phyloP scores from a whole-genome alignment of 2,329 filamentous ascomycete species.

The Catunica adiposa region DNA sequence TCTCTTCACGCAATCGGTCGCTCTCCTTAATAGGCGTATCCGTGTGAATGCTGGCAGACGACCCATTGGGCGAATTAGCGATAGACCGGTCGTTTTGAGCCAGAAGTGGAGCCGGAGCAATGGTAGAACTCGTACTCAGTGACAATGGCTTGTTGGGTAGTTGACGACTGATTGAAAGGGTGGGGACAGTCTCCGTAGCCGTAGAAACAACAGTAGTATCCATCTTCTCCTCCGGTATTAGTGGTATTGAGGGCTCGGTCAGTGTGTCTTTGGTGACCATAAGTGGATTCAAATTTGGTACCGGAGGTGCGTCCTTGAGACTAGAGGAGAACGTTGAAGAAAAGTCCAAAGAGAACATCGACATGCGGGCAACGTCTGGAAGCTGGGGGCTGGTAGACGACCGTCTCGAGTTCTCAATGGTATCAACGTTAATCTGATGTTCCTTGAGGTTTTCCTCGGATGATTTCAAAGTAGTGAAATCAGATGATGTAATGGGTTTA shows the following conservation, averaged over 20 bases:
- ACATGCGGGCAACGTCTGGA: constrained; percentile 41
- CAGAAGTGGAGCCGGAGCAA: neutral
- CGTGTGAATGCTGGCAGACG: constrained; percentile 16
- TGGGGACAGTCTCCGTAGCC: neutral
- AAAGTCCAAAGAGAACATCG: constrained; percentile 42
- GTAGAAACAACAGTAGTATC: neutral
- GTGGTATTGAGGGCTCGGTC: neutral
- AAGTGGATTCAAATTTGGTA: constrained; percentile 16
- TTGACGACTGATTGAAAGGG: constrained; percentile 4
- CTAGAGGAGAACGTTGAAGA: constrained; percentile 15
- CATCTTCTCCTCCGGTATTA: neutral
- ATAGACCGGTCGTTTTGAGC: neutral
- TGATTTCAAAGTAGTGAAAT: neutral
- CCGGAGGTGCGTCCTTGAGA: constrained; percentile 16
- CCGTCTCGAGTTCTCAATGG: constrained; percentile 15
- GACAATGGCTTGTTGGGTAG: neutral
- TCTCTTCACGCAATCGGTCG: constrained; percentile 56
- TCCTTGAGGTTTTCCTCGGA: neutral
- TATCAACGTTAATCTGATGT: neutral
- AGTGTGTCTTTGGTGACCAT: neutral
- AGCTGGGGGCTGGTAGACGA: constrained; percentile 40
- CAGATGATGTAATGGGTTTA: neutral
- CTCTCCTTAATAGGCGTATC: constrained; percentile 48
- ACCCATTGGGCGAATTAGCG: constrained; percentile 3
- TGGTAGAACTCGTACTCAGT: constrained; percentile 9